Percentiles rank a stretch among this genome's conserved stretches.
Evolutionary conservation across 1,139 yeast species (phyloP).

Genomic region (Kazachstania sp.): DNA sequence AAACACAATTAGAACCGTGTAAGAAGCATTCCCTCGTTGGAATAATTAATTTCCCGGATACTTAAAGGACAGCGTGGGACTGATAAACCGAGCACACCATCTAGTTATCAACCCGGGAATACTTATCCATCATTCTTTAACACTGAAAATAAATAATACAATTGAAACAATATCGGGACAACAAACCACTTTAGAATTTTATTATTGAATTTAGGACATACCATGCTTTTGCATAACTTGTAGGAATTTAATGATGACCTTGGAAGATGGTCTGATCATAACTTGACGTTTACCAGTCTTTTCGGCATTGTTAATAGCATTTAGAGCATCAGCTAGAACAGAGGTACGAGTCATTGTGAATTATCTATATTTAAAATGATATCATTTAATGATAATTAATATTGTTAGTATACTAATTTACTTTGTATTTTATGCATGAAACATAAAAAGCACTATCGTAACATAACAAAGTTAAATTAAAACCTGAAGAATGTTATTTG

Average conservation of each 20-base stretch:
- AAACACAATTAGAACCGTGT: conserved; percentile 47
- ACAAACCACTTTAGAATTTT: background rate
- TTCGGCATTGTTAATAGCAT: conserved; percentile 98
- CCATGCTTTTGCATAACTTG: conserved; percentile 97
- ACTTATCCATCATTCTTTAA: background rate
- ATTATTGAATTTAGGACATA: conserved; percentile 31
- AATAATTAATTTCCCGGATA: conserved; percentile 70
- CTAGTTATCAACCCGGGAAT: conserved; percentile 91
- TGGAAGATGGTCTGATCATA: conserved; percentile 96
- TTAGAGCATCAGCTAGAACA: conserved; percentile 98
- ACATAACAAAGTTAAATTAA: too few relatives aligned
- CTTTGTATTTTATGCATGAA: background rate
- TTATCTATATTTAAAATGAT: background rate
- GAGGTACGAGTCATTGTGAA: conserved; percentile 90
- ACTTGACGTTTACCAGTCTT: conserved; percentile 99
- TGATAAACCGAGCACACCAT: conserved; percentile 50
- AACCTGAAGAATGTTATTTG: conserved; percentile 5
- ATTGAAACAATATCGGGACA: background rate
- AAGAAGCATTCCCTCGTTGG: conserved; percentile 56
- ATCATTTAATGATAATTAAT: background rate
- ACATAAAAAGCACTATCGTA: background rate
- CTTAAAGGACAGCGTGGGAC: conserved; percentile 97
- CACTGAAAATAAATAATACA: background rate
- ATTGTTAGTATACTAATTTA: background rate
- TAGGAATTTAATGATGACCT: conserved; percentile 94